These are phyloP conservation scores for Mycena sp. DNA, from an alignment of 1,284 basidiomycete genomes.

Conservation along the genomic window DNA sequence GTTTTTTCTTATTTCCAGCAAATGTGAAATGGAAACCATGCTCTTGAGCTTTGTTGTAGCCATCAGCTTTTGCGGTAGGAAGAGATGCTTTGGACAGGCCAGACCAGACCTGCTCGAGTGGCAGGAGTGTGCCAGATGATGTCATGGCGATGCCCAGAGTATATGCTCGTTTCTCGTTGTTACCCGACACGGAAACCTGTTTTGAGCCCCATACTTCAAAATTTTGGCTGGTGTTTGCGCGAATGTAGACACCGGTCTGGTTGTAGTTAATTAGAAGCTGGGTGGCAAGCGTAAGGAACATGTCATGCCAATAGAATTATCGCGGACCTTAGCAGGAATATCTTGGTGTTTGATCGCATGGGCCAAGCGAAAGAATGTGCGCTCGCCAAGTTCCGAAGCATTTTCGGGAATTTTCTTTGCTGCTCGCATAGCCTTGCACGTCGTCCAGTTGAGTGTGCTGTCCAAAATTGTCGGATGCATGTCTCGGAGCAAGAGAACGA, in stretches of 20 bases:
- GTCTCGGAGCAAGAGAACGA: not conserved
- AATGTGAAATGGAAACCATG: too few species aligned
- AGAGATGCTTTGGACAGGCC: conserved; percentile 26
- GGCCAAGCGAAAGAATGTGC: conserved; percentile 31
- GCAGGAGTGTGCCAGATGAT: not conserved
- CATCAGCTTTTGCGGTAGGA: conserved; percentile 31
- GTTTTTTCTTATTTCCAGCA: too few species aligned
- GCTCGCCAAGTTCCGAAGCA: conserved; percentile 33
- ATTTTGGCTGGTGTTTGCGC: conserved; percentile 31
- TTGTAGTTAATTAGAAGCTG: conserved; percentile 36
- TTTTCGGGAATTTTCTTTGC: conserved; percentile 34
- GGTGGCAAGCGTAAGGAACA: too few species aligned
- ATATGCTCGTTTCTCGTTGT: conserved; percentile 42
- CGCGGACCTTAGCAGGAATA: conserved; percentile 21
- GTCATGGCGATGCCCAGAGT: conserved; percentile 29
- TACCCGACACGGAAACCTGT: too few species aligned
- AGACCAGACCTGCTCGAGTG: conserved; percentile 1
- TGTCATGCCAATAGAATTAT: too few species aligned
- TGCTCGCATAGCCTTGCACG: conserved; percentile 28
- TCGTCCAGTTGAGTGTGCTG: too few species aligned
- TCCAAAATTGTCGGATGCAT: not conserved
- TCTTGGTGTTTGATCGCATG: conserved; percentile 31
- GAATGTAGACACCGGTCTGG: conserved; percentile 34
- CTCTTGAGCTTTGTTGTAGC: too few species aligned
- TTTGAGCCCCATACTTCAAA: conserved; percentile 30